These are phyloP conservation scores for Epichloe coenophiala DNA, from an alignment of 2,329 filamentous ascomycete species.

Conservation along the genomic window DNA sequence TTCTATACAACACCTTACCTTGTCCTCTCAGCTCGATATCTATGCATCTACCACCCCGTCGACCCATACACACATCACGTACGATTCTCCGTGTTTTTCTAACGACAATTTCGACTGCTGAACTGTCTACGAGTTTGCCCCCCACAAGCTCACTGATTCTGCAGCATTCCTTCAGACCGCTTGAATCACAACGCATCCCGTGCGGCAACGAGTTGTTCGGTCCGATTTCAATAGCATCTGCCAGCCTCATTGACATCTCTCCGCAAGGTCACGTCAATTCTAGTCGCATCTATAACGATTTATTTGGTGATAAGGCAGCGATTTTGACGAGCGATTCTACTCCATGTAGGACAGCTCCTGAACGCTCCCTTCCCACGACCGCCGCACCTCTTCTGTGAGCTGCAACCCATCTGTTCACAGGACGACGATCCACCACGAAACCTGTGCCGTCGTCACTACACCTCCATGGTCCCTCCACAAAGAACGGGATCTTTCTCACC, in stretches of 20 bases:
- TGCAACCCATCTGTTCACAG: constrained; percentile 21
- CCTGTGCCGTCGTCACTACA: constrained; percentile 21
- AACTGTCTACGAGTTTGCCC: constrained; percentile 10
- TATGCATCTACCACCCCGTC: constrained; percentile 9
- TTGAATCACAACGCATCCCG: background rate
- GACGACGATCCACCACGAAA: constrained; percentile 22
- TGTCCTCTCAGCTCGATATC: constrained; percentile 17
- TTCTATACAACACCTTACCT: constrained; percentile 16
- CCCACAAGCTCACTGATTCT: constrained; percentile 12
- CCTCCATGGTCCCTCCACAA: constrained; percentile 45
- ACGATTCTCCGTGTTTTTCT: background rate
- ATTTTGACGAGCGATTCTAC: constrained; percentile 5
- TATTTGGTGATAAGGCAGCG: constrained; percentile 2
- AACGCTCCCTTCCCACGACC: constrained; percentile 14
- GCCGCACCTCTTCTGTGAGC: constrained; percentile 17
- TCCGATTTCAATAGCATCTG: background rate
- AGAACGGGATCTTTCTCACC: constrained; percentile 52
- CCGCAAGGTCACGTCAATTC: background rate
- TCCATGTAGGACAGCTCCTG: constrained; percentile 23
- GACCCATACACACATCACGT: constrained; percentile 1
- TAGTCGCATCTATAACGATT: background rate
- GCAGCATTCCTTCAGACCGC: constrained; percentile 10
- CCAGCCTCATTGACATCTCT: background rate
- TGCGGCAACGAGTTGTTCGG: background rate
- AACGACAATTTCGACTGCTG: constrained; percentile 8